Base-by-base conservation (phyloP, 2,329 filamentous ascomycete species). In the Aspergillus udagawae region DNA sequence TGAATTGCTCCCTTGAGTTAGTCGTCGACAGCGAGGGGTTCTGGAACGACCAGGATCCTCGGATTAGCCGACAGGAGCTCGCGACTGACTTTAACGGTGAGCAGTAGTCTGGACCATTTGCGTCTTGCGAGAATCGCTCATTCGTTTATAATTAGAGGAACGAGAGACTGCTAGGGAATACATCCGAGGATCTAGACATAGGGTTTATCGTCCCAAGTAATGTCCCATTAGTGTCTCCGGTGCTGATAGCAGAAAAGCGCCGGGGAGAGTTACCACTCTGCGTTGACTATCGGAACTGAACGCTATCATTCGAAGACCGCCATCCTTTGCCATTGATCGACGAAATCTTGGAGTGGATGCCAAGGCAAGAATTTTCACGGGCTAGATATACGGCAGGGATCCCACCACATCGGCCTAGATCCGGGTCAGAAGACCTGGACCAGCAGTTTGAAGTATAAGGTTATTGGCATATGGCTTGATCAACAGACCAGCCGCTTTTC, bases 291-390 rank as follows among this genome's bases (percentile, higher is more conserved):
- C 10, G 29, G 10, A 53, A 1, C 51, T 74, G 41, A 74, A 73
- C 52, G 29, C 50, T 3, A 60, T 72, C 29, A 74, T 1, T 53
- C 65, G n/a, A 74, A 75, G 65, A 73, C 55, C 23, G 54, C 4
- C 66, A 68, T 35, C 59, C 53, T 1, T 23, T 74, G 27, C 63
- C 54, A 0, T 49, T 71, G 21, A 68, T 72, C 28, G 50, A 49
- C 2, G 55, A 73, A 49, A 60, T 60, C 0, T 42, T 67, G 17
- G 58, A 70, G 29, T 17, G 44, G 1, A 20, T 72, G 3, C 9
- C 27, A 14, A 21, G 51, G 12, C 1, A 58, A 51, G 27, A 55
- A 47, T 2, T 69, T 64, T 35, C 59, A 56, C 3, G 64, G 54
- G 25, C 14, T 72, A 9, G 60, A 72, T 55, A 8, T 71, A n/a